Evolutionary conservation across 169 alveolate genomes (phyloP), one percentile per base, ranked within the genome.

Genomic region (Plasmodium ovale): DNA sequence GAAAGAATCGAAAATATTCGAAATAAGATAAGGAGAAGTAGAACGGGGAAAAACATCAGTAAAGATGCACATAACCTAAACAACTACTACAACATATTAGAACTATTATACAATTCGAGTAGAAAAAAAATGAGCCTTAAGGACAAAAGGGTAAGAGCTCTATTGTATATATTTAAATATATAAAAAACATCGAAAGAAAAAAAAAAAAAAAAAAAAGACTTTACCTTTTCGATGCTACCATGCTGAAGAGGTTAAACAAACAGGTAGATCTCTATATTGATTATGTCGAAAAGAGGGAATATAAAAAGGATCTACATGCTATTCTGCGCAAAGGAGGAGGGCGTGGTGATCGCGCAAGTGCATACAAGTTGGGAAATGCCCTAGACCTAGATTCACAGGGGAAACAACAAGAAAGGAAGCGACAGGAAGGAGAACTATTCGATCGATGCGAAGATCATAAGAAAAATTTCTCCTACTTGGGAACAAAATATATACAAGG

Each of bases 221-320:
- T 16, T 23, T 60, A 53, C 47, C 42, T 79, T 27, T 79, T 79
- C 59, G 89, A 79, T 58, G 35, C 21, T 14, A 16, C 14, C 2
- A 67, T 69, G 6, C 19, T 79, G 58, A 53, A 33, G 14, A 68
- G 70, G 1, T 31, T 79, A 19, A 79, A 79, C 31, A 64, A 33
- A n/a, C 89, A 79, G 44, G 89, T 79, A 2, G 89, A 79, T 56
- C 42, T 65, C 6, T 79, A 79, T 27, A 79, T 79, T 3, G 84
- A 79, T 1, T 79, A 64, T 64, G 58, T 79, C 0, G 37, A 64
- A 25, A 79, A 56, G 42, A 33, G 89, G 27, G 62, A 85, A 47
- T 85, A 85, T 37, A 85, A 60, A 27, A 53, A 60, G 12, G 87
- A 85, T 44, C n/a, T 85, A 6, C 25, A 9, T 37, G 9, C 37